Conservation (phyloP, 257 asterid genomes). For the Sherardia arvensis region DNA sequence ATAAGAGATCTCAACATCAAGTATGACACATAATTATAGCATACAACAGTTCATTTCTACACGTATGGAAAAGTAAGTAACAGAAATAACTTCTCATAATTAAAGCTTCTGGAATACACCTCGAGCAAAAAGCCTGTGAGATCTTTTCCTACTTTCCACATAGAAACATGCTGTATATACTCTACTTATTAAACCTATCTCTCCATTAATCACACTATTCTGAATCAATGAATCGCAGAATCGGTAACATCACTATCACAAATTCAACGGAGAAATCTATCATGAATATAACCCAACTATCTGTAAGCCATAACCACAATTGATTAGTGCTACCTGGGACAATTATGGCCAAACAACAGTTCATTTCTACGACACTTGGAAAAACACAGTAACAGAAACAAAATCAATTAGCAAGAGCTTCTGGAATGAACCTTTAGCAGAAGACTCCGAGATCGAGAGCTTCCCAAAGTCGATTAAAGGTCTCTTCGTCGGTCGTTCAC, state of each 20-base stretch:
- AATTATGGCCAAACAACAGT: not conserved
- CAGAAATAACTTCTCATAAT: no score
- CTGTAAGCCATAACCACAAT: not conserved
- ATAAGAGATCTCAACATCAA: no score
- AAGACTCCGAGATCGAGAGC: constrained; percentile 58
- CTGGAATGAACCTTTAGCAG: constrained; percentile 52
- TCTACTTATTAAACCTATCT: not conserved
- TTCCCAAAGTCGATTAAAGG: constrained; percentile 60
- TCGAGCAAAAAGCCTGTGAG: no score
- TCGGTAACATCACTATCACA: not conserved
- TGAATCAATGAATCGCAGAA: not conserved
- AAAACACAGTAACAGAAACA: not conserved
- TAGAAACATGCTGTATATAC: not conserved
- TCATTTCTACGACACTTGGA: not conserved
- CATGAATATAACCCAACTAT: not conserved
- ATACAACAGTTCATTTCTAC: no score
- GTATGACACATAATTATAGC: no score
- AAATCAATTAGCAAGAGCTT: not conserved
- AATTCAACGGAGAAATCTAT: not conserved
- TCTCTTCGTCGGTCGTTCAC: constrained; percentile 63
- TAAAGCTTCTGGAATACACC: no score
- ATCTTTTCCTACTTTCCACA: not conserved
- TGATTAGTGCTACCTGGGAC: not conserved
- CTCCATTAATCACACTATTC: not conserved
- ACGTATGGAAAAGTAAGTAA: no score